phyloP scores from a whole-genome alignment of 768 basidiomycete species.

The Psilocybe sp. region DNA sequence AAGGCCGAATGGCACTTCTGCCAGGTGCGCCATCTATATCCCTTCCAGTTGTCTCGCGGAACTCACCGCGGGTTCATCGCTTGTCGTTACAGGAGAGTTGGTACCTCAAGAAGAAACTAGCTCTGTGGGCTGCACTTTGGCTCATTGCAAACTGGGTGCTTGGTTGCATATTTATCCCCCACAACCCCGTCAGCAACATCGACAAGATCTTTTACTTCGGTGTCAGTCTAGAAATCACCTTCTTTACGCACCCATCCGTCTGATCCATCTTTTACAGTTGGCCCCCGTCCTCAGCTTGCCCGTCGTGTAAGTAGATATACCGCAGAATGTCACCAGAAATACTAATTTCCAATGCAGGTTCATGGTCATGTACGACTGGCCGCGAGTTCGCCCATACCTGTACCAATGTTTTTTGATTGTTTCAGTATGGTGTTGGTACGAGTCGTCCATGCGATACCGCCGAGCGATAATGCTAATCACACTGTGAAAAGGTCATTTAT shows the following conservation, averaged over 20 bases:
- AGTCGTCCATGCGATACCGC: neutral
- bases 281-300: constrained; percentile 61
- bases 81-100: constrained; percentile 54
- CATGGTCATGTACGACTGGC: constrained; percentile 72
- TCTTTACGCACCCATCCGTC: neutral
- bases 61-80: neutral
- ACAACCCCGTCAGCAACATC: constrained; percentile 35
- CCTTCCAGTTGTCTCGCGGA: neutral
- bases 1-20: constrained; percentile 38
- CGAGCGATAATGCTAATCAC: neutral
- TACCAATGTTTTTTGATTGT: constrained; percentile 63
- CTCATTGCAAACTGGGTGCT: constrained; percentile 70
- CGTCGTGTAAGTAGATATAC: constrained; percentile 37
- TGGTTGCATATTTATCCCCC: constrained; percentile 48
- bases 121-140: constrained; percentile 63
- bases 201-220: constrained; percentile 66
- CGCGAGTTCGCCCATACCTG: constrained; percentile 50
- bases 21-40: constrained; percentile 30
- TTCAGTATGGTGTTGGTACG: constrained; percentile 66
- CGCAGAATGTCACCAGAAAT: neutral
- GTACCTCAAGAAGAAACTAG: constrained; percentile 67
- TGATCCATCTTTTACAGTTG: constrained; percentile 30
- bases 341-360: constrained; percentile 25
- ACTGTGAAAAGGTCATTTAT: constrained; percentile 48
- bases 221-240: constrained; percentile 16